Conservation (phyloP, 805 yeast genomes). For the Saccharomycopsis synnaedendra region DNA sequence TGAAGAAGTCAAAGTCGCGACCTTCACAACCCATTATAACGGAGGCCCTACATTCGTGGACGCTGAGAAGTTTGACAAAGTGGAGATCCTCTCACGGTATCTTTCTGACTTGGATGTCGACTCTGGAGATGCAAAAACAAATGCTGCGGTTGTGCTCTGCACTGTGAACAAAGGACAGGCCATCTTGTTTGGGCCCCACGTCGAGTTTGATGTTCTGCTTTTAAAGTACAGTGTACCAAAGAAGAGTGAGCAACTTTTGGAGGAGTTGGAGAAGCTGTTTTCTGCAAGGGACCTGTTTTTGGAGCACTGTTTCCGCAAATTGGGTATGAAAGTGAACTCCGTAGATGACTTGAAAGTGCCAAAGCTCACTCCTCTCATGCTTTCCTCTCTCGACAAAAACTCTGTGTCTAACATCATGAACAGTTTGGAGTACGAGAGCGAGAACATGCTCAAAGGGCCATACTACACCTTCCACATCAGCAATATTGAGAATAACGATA, state of each 20-base stretch:
- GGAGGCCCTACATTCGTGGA: slow-evolving; percentile 87
- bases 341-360: slow-evolving; percentile 42
- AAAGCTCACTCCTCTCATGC: slow-evolving; percentile 51
- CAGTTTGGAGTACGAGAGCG: slow-evolving; percentile 26
- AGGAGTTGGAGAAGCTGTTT: slow-evolving; percentile 32
- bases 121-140: slow-evolving; percentile 21
- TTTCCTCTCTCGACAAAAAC: slow-evolving; percentile 31
- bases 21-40: slow-evolving; percentile 44
- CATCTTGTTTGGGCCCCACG: slow-evolving; percentile 76
- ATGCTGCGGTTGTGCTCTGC: slow-evolving; percentile 67
- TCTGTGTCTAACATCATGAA: slow-evolving; percentile 26
- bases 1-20: not conserved
- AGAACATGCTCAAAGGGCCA: slow-evolving; percentile 31
- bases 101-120: slow-evolving; percentile 42
- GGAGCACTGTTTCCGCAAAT: slow-evolving; percentile 38
- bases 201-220: slow-evolving; percentile 64
- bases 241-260: slow-evolving; percentile 25
- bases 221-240: slow-evolving; percentile 25
- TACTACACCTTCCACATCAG: slow-evolving; percentile 19
- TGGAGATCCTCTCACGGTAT: slow-evolving; percentile 67
- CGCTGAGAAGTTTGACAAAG: slow-evolving; percentile 47
- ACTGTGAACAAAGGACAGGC: slow-evolving; percentile 66
- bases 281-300: slow-evolving; percentile 43
- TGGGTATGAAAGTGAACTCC: slow-evolving; percentile 63
- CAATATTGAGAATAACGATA: slow-evolving; percentile 6